Conservation (phyloP, 176 grass and related monocot species). For the Elymus sibiricus region DNA sequence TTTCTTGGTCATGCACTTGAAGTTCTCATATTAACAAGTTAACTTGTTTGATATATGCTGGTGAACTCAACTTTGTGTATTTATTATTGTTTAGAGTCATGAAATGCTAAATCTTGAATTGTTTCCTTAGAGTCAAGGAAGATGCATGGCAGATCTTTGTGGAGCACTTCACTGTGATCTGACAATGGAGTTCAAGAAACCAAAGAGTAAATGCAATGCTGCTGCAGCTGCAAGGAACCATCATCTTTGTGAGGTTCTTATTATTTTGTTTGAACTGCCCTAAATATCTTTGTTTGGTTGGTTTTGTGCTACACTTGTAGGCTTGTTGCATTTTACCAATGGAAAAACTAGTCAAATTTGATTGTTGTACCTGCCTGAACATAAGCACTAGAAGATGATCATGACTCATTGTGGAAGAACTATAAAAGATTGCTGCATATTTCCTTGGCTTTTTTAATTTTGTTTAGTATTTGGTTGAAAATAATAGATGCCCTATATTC, state of each 20-base stretch:
- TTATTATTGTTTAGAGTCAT: not conserved
- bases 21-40: not conserved
- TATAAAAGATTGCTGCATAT: not conserved
- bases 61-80: not conserved
- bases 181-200: conserved; percentile 72
- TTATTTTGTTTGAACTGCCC: conserved; percentile 15
- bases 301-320: conserved; percentile 2
- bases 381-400: not conserved
- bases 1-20: conserved; percentile 13
- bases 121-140: conserved; percentile 65
- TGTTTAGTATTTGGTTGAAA: conserved; percentile 2
- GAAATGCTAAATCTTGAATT: conserved; percentile 20
- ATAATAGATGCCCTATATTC: conserved; percentile 4
- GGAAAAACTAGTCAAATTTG: not conserved
- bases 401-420: not conserved
- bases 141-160: conserved; percentile 88
- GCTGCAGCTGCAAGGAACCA: conserved; percentile 78
- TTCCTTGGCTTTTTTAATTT: not conserved
- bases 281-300: conserved; percentile 5
- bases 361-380: not conserved
- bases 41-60: conserved; percentile 25
- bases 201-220: conserved; percentile 93
- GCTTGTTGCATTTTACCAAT: not conserved
- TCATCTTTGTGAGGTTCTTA: conserved; percentile 96
- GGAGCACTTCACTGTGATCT: conserved; percentile 88